Percentiles rank a stretch among this genome's conserved stretches.
Evolutionary conservation across 768 basidiomycete genomes (phyloP).

Genomic region (Clitopilus hobsonii): DNA sequence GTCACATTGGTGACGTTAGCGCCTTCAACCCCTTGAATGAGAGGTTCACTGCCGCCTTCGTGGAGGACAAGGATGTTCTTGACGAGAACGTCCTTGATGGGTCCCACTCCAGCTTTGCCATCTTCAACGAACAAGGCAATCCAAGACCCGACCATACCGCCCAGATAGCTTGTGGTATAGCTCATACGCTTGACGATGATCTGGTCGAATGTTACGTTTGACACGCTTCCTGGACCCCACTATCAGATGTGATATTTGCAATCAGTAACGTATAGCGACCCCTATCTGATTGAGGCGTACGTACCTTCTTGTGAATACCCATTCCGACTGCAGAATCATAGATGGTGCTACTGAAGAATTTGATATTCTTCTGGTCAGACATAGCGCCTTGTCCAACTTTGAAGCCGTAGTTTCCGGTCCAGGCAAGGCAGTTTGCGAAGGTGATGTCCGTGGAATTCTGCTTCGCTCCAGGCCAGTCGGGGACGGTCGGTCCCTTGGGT

Average conservation of each 20-base stretch:
- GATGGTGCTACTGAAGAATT: conserved; percentile 10
- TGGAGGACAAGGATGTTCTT: conserved; percentile 9
- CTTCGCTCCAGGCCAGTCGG: conserved; percentile 7
- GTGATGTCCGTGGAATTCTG: conserved; percentile 6
- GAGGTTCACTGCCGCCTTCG: conserved; percentile 7
- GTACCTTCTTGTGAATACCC: conserved; percentile 14
- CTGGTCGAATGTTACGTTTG: conserved; percentile 12
- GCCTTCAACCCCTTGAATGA: conserved; percentile 8
- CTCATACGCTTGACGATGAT: conserved; percentile 11
- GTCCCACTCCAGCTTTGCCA: conserved; percentile 11
- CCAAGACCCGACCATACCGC: conserved; percentile 13
- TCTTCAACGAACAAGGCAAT: conserved; percentile 11
- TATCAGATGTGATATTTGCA: not conserved
- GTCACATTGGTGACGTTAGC: conserved; percentile 10
- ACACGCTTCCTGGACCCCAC: conserved; percentile 10
- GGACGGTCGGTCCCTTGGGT: conserved; percentile 1
- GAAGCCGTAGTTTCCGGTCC: conserved; percentile 14
- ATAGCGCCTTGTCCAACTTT: conserved; percentile 14
- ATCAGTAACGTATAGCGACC: not conserved
- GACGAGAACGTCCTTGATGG: conserved; percentile 11
- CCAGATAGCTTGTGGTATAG: conserved; percentile 9
- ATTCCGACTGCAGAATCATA: conserved; percentile 14
- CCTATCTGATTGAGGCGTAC: not conserved
- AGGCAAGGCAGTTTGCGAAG: conserved; percentile 10
- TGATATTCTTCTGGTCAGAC: conserved; percentile 10